Evolutionary conservation across 2,329 filamentous ascomycete genomes (phyloP), one percentile per base, ranked within the genome.

Genomic region (Daldinia sp.): DNA sequence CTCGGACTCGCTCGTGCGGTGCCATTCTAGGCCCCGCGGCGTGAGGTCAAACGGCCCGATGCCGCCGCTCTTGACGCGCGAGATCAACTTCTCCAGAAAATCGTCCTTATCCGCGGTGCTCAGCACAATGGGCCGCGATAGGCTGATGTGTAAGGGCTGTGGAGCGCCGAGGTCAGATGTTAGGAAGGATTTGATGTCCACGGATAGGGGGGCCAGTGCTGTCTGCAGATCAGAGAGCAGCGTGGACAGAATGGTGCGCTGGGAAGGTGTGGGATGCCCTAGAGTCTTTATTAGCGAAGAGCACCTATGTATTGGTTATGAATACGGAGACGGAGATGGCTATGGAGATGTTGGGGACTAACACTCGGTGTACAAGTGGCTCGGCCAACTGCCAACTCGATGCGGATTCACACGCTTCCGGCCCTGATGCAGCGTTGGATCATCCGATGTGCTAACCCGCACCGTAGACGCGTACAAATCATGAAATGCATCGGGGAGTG

Each of bases 311-410:
- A 15, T 9, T 20, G 46, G 4, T 50, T 28, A 7, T 3, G 4
- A n/a, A n/a, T n/a, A n/a, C n/a, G n/a, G n/a, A n/a, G n/a, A n/a
- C n/a, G n/a, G n/a, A n/a, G n/a, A n/a, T n/a, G 20, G 20, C 1
- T 48, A 48, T 18, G 48, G 26, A 50, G 13, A 33, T 28, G 3
- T 18, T 53, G 15, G 44, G 44, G 63, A 83, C 89, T 81, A 85
- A 97, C 96, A 99, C 82, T 98, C 95, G 63, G 97, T 84, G 79
- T 97, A 98, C 51, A 98, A 78, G 80, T 98, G 95, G 37, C 90
- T 93, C 1, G 95, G 93, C 96, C 96, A 99, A 79, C 94, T 93
- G 67, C 96, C 96, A 66, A 90, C 88, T 28, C 95, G 84, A 80
- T 99, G 96, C 26, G 95, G 94, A 55, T 89, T 92, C 64, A 91